A percentile compares a stretch with the other conserved stretches of the same genome.
Evolutionary conservation across 768 basidiomycete genomes (phyloP).

Genomic region (Suillus subalutaceus): DNA sequence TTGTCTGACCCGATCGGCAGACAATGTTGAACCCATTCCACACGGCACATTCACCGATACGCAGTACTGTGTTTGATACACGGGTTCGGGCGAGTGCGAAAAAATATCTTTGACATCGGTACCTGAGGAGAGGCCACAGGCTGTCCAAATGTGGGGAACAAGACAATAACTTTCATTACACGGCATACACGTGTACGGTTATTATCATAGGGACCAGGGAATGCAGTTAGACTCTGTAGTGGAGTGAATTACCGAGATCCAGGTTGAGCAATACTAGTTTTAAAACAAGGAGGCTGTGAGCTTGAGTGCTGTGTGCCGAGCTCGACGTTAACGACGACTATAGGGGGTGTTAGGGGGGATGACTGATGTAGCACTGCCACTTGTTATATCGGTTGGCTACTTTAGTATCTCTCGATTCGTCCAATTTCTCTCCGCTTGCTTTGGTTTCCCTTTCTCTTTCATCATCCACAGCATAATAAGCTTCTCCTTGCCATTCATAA

Average conservation of each 20-base stretch:
- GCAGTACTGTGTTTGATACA: conserved; percentile 79
- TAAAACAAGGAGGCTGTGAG: conserved; percentile 1
- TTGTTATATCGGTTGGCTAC: not conserved
- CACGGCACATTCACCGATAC: conserved; percentile 82
- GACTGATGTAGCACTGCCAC: conserved; percentile 13
- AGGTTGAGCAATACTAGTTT: not conserved
- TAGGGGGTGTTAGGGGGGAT: not conserved
- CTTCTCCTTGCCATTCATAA: conserved; percentile 16
- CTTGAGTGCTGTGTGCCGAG: not conserved
- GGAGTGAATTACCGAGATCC: not conserved
- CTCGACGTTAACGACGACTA: not conserved
- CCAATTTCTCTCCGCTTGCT: conserved; percentile 26
- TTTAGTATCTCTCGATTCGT: conserved; percentile 27
- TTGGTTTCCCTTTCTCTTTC: conserved; percentile 29
- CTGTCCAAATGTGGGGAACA: conserved; percentile 2
- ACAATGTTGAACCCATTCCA: conserved; percentile 96
- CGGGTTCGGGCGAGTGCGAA: conserved; percentile 86
- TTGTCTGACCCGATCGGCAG: conserved; percentile 41
- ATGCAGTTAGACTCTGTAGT: not conserved
- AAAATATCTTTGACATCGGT: conserved; percentile 60
- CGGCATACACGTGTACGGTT: not conserved
- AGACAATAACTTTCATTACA: not conserved
- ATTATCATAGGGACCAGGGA: not conserved
- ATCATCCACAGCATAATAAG: conserved; percentile 13
- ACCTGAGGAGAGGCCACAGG: not conserved